Base-by-base conservation (phyloP, 108 stramenopile genomes). In the Licmophora abbreviata region DNA sequence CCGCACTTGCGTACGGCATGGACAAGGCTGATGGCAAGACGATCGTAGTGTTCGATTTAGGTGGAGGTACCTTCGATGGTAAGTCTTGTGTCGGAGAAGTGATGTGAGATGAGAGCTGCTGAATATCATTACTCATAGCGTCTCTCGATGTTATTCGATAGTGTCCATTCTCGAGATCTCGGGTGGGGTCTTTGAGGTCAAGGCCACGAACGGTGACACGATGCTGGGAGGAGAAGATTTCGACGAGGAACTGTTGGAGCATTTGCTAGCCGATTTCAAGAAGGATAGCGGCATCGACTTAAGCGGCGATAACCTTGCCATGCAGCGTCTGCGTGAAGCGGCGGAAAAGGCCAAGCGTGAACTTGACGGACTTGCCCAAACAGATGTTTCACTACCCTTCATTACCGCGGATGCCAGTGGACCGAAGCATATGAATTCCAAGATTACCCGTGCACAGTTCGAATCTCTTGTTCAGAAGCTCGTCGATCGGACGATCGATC, bases 211-310 rank as follows among this genome's bases (percentile, higher is more conserved):
- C 65, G 99, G 99, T 28, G 96, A 99, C 71, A 99, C 99, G 67
- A 82, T 98, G 92, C 77, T 99, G 33, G 99, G 99, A 21, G 99
- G 99, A 50, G 99, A 99, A 79, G 99, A 99, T 76, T 99, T 99
- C 66, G 99, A 99, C 64, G 97, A 99, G 70, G 66, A 67, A 48
- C 64, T 99, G 15, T 69, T 98, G 64, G 81, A 81, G 57, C 75
- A 95, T 65, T 73, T 98, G 59, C 50, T 97, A 52, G 61, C 61
- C 38, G 74, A 93, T 43, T 98, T 99, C 81, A 93, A 96, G 64
- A 87, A 97, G 73, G 96, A 99, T 10, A 76, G 74, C 29, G 99
- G 97, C 44, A 83, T 99, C 44, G 92, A 96, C 62, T 50, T 50
- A 21, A 54, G 65, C 49, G 74, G 83, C 10, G 97, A 99, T 62